Conservation (phyloP, 805 yeast genomes). For the Blastobotrys chiropterorum region DNA sequence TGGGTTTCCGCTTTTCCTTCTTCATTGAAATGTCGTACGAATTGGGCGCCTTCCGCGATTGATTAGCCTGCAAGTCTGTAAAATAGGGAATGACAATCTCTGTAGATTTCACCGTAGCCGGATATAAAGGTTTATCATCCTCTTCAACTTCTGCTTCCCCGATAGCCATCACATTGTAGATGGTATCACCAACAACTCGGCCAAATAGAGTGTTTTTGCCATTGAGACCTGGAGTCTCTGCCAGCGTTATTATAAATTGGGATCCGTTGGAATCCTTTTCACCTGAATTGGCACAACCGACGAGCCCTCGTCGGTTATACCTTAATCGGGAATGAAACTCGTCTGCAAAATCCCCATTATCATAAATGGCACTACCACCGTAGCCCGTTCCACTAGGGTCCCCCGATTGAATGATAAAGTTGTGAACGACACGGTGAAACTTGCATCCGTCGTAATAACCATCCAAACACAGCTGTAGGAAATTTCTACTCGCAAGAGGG, state of each 20-base stretch:
- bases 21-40: not conserved
- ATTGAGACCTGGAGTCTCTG: slow-evolving; percentile 40
- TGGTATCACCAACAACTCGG: slow-evolving; percentile 45
- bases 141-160: slow-evolving; percentile 40
- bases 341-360: slow-evolving; percentile 23
- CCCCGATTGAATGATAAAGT: slow-evolving; percentile 36
- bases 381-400: slow-evolving; percentile 31
- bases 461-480: slow-evolving; percentile 44
- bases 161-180: slow-evolving; percentile 47
- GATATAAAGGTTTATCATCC: slow-evolving; percentile 44
- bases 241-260: slow-evolving; percentile 45
- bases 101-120: slow-evolving; percentile 38
- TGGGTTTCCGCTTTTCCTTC: slow-evolving; percentile 14
- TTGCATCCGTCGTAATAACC: slow-evolving; percentile 37
- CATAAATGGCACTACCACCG: slow-evolving; percentile 27
- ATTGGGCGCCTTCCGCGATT: slow-evolving; percentile 11
- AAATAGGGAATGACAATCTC: slow-evolving; percentile 46
- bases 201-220: slow-evolving; percentile 48
- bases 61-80: slow-evolving; percentile 31
- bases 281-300: slow-evolving; percentile 44
- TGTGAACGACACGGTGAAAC: slow-evolving; percentile 37
- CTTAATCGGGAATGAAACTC: slow-evolving; percentile 50
- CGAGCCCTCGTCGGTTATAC: slow-evolving; percentile 46
- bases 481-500: slow-evolving; percentile 43
- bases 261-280: slow-evolving; percentile 31